Evolutionary conservation across 352 stramenopile genomes (phyloP), one percentile per base, ranked within the genome.

Genomic region (Pythium aquatile): DNA sequence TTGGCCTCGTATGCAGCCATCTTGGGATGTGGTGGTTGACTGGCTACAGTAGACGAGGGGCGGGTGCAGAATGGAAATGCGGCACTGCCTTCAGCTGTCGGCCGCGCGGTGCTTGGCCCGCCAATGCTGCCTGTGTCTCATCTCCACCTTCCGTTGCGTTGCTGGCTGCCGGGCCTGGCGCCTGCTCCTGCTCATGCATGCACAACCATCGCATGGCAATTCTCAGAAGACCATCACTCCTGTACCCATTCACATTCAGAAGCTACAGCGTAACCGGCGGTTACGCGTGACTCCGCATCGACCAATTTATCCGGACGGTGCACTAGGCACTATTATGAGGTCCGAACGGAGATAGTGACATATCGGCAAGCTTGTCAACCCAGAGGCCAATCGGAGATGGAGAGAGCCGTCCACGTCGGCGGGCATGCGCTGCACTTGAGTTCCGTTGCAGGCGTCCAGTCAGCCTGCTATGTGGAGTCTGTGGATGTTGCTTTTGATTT

Each of bases 401-500:
- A 63, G 24, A 29, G 16, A n/a, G 42, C 51, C 10, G 58, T 73
- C 8, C 20, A 64, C 28, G 73, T 70, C 9, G 73, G 74, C 17
- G 78, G 70, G n/a, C 84, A 87, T 63, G 61, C 66, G 57, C 62
- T 94, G 35, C 78, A 83, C 60, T 56, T 89, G 40, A 76, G 83
- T 49, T 82, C 79, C 11, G 58, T 91, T n/a, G 86, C 86, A 0
- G 86, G 86, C 28, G 72, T 91, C 61, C 78, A 91, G 63, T 95
- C 86, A 4, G 87, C 75, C 59, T 91, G 80, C 65, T 93, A 90
- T 44, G 65, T 93, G 3, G 81, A 93, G n/a, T 70, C 69, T 0
- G 68, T 92, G 13, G 80, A 95, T 55, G 64, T 93, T 7, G 82
- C 77, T 5, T 95, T 95, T 48, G 86, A 95, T 58, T 78, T 93